Conservation (phyloP, 768 basidiomycete genomes). For the Russula abietina region DNA sequence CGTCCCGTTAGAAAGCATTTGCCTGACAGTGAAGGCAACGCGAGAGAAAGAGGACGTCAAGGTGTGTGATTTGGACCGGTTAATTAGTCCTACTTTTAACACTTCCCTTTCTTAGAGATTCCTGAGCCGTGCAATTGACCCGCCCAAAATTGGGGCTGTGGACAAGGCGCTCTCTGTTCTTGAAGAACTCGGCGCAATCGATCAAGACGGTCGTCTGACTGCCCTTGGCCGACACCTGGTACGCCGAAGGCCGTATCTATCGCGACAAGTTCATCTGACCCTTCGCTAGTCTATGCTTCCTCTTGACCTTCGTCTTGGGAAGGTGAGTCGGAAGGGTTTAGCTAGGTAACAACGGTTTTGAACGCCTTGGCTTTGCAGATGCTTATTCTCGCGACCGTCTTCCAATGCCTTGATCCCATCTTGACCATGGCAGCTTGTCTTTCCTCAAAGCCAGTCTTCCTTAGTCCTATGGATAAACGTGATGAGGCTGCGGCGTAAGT, state of each 20-base stretch:
- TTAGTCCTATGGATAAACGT: slow-evolving; percentile 74
- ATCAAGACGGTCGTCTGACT: slow-evolving; percentile 57
- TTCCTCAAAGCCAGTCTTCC: slow-evolving; percentile 84
- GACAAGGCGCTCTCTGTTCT: slow-evolving; percentile 70
- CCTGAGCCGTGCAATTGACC: slow-evolving; percentile 72
- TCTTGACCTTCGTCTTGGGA: slow-evolving; percentile 79
- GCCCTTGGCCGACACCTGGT: slow-evolving; percentile 80
- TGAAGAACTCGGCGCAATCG: slow-evolving; percentile 73
- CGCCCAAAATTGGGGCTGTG: slow-evolving; percentile 69
- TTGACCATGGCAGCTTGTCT: slow-evolving; percentile 77
- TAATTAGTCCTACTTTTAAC: neutral
- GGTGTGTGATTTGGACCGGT: slow-evolving; percentile 32
- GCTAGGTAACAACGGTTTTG: neutral
- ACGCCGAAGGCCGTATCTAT: slow-evolving; percentile 22
- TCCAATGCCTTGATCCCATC: slow-evolving; percentile 75
- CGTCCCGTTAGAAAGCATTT: slow-evolving; percentile 77
- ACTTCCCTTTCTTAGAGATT: slow-evolving; percentile 41
- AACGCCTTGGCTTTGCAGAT: slow-evolving; percentile 46
- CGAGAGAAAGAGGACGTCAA: slow-evolving; percentile 73
- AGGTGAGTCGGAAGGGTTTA: slow-evolving; percentile 39
- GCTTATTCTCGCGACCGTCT: slow-evolving; percentile 78
- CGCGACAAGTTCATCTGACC: neutral
- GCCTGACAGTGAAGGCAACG: slow-evolving; percentile 76
- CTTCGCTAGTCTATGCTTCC: slow-evolving; percentile 70
- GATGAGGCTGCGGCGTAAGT: slow-evolving; percentile 70